These are phyloP conservation scores for Hemisphaericaspora xylofermentans DNA, from an alignment of 1,139 yeast genomes.

Conservation along the genomic window DNA sequence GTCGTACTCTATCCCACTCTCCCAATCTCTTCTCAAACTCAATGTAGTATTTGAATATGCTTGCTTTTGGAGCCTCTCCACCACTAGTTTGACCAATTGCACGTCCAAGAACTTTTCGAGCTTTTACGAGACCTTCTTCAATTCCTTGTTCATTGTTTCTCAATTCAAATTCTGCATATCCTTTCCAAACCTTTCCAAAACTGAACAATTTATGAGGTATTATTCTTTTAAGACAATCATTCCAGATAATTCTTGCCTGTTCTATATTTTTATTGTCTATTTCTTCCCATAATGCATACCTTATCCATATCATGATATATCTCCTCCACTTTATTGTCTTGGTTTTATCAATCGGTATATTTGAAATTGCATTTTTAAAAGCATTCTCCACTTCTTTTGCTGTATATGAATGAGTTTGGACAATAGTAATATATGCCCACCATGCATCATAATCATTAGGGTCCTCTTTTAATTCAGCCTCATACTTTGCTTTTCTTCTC, in stretches of 20 bases:
- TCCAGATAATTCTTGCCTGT: constrained; percentile 52
- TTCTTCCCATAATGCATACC: constrained; percentile 67
- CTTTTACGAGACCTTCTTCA: constrained; percentile 36
- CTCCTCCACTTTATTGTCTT: constrained; percentile 63
- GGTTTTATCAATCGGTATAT: constrained; percentile 28
- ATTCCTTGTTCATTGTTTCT: constrained; percentile 43
- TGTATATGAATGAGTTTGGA: constrained; percentile 21
- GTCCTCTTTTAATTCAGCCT: constrained; percentile 34
- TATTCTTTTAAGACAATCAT: constrained; percentile 41
- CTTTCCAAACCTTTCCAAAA: constrained; percentile 74
- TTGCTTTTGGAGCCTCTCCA: constrained; percentile 54
- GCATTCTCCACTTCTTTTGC: constrained; percentile 19
- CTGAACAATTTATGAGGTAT: constrained; percentile 63
- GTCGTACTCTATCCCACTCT: constrained; percentile 78
- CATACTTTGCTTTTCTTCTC: constrained; percentile 49
- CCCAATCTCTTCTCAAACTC: constrained; percentile 54
- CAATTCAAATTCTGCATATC: constrained; percentile 71
- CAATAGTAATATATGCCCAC: constrained; percentile 68
- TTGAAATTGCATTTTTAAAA: constrained; percentile 48
- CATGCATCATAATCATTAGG: constrained; percentile 72
- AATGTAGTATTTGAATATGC: constrained; percentile 64
- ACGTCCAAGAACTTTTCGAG: constrained; percentile 72
- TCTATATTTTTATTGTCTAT: constrained; percentile 41
- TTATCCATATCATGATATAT: constrained; percentile 69
- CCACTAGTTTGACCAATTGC: constrained; percentile 56